Evolutionary conservation across 306 rosid genomes (phyloP).

Genomic region (Vigna angularis): DNA sequence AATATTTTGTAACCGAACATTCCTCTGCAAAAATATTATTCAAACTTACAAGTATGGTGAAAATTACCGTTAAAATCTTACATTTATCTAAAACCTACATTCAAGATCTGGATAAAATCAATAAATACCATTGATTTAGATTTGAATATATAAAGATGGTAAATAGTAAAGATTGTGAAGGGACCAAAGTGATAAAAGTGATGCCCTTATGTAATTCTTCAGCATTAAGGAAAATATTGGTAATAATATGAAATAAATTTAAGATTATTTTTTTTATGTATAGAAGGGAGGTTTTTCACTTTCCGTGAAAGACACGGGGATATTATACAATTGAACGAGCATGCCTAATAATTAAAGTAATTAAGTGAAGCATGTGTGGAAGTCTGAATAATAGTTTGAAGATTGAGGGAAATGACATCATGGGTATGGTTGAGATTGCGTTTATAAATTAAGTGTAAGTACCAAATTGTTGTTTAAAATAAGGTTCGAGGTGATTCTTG

Average conservation of each 20-base stretch:
- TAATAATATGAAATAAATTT: not conserved
- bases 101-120: too few relatives aligned
- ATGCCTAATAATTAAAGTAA: conserved; percentile 25
- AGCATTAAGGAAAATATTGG: not conserved
- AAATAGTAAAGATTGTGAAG: not conserved
- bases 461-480: conserved; percentile 30
- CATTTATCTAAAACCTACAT: too few relatives aligned
- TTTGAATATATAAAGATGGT: too few relatives aligned
- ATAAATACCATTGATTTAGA: too few relatives aligned
- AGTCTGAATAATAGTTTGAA: conserved; percentile 37
- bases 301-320: not conserved
- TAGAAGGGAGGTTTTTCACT: not conserved
- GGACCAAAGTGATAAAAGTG: not conserved
- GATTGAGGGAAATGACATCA: conserved; percentile 54
- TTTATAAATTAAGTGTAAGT: conserved; percentile 24
- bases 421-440: conserved; percentile 25
- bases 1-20: fast-evolving
- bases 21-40: too few relatives aligned
- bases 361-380: conserved; percentile 47
- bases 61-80: too few relatives aligned
- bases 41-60: too few relatives aligned
- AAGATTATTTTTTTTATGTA: not conserved
- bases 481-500: conserved; percentile 28
- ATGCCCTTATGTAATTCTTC: not conserved
- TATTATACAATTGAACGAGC: not conserved